These are phyloP conservation scores for Diaporthe amygdali DNA, from an alignment of 2,329 filamentous ascomycete species.

Conservation along the genomic window DNA sequence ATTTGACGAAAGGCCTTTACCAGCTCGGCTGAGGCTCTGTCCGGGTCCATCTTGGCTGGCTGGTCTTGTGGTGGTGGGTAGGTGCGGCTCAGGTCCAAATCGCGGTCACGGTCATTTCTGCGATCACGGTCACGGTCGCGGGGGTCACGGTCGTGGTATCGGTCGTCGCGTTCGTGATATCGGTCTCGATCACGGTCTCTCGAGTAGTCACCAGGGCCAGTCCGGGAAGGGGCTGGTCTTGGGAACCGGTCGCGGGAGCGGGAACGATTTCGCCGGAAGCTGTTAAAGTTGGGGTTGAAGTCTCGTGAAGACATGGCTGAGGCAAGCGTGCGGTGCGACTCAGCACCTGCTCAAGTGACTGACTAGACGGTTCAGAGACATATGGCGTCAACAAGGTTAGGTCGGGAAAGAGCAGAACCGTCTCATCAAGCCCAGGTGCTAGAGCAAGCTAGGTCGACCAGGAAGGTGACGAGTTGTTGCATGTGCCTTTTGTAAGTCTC, in stretches of 20 bases:
- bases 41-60: slow-evolving; percentile 8
- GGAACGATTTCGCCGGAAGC: slow-evolving; percentile 6
- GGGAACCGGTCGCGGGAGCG: not conserved
- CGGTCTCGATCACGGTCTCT: not conserved
- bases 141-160: not conserved
- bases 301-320: slow-evolving; percentile 14
- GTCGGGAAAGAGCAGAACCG: not conserved
- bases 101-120: slow-evolving; percentile 7
- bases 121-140: slow-evolving; percentile 2
- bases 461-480: not conserved
- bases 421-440: not conserved
- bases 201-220: not conserved
- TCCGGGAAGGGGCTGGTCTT: not conserved
- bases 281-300: not conserved
- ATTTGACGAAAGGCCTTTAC: slow-evolving; percentile 1
- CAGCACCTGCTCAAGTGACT: slow-evolving; percentile 7
- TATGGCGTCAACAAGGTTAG: not conserved
- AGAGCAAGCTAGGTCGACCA: not conserved
- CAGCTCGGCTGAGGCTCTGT: slow-evolving; percentile 15
- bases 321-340: not conserved
- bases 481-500: not conserved
- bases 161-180: not conserved
- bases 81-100: not conserved
- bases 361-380: not conserved
- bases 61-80: not conserved